Percentiles rank a stretch among this genome's conserved stretches.
These are phyloP conservation scores for Emmonsia crescens DNA, from an alignment of 2,329 filamentous ascomycete species.

Conservation along the genomic window DNA sequence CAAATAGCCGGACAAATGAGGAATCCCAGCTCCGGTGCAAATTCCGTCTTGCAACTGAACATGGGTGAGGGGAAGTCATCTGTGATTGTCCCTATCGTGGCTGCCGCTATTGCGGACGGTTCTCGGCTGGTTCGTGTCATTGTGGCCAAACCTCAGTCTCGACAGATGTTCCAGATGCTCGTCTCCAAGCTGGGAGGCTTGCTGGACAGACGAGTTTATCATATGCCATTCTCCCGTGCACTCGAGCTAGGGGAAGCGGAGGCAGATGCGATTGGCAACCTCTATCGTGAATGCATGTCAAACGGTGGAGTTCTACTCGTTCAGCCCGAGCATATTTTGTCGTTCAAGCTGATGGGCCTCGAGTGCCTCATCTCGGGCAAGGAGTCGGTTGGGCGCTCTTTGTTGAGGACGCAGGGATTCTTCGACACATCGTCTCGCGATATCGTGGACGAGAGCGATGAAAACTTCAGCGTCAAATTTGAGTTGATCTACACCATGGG, in stretches of 20 bases:
- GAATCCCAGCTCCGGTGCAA: constrained; percentile 39
- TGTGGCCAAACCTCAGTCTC: constrained; percentile 50
- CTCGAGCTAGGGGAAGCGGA: constrained; percentile 21
- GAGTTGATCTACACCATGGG: constrained; percentile 55
- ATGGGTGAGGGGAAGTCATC: constrained; percentile 63
- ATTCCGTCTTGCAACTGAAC: constrained; percentile 55
- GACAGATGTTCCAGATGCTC: constrained; percentile 51
- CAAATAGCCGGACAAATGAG: constrained; percentile 53
- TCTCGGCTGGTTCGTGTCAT: constrained; percentile 44
- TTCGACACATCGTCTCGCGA: constrained; percentile 44
- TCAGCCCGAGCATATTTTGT: constrained; percentile 54
- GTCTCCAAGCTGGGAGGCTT: constrained; percentile 46
- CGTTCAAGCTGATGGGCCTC: constrained; percentile 51
- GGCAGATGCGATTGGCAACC: constrained; percentile 16
- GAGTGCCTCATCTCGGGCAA: constrained; percentile 45
- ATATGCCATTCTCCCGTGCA: constrained; percentile 49
- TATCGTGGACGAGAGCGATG: constrained; percentile 53
- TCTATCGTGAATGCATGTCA: constrained; percentile 30
- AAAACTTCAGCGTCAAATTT: constrained; percentile 49
- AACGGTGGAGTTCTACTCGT: constrained; percentile 46
- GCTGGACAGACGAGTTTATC: constrained; percentile 43
- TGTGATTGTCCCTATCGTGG: constrained; percentile 57
- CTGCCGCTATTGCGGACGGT: constrained; percentile 42
- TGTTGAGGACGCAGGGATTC: constrained; percentile 44
- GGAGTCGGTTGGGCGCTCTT: constrained; percentile 31